Conservation (phyloP, 495 filamentous ascomycete species). For the Friedmanniomyces simplex region DNA sequence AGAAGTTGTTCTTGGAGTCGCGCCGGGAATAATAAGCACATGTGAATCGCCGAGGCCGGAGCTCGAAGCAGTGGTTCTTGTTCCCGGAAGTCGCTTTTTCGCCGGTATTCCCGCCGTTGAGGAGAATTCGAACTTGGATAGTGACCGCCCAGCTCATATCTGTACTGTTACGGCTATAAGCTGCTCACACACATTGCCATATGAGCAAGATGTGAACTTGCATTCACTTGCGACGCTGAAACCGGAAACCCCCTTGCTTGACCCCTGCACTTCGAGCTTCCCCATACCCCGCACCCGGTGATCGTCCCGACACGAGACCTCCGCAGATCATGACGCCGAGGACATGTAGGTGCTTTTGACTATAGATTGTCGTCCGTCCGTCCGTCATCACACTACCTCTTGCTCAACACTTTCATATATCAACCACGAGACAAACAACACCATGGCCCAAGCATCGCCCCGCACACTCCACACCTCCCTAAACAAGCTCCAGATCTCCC, state of each 20-base stretch:
- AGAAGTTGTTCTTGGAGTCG: not conserved
- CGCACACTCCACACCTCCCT: conserved; percentile 12
- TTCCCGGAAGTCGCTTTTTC: not conserved
- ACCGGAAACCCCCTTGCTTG: not conserved
- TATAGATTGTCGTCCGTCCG: no score
- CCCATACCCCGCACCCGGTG: not conserved
- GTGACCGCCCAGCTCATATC: no score
- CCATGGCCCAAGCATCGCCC: not conserved
- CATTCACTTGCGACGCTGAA: not conserved
- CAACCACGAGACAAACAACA: not conserved
- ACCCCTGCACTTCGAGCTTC: not conserved
- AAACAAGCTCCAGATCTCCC: conserved; percentile 30
- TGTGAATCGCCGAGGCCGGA: not conserved
- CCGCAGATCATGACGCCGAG: not conserved
- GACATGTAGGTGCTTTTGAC: no score
- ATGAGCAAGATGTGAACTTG: not conserved
- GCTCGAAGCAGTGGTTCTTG: not conserved
- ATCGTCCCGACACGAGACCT: no score
- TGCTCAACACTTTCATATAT: not conserved
- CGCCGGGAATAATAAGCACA: not conserved
- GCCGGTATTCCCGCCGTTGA: not conserved
- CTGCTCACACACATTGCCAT: no score
- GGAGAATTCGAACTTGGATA: no score
- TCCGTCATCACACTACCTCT: not conserved
- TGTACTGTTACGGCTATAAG: no score